Evolutionary conservation across 2,329 filamentous ascomycete species (phyloP).

Genomic region (Dothidotthia symphoricarpi): DNA sequence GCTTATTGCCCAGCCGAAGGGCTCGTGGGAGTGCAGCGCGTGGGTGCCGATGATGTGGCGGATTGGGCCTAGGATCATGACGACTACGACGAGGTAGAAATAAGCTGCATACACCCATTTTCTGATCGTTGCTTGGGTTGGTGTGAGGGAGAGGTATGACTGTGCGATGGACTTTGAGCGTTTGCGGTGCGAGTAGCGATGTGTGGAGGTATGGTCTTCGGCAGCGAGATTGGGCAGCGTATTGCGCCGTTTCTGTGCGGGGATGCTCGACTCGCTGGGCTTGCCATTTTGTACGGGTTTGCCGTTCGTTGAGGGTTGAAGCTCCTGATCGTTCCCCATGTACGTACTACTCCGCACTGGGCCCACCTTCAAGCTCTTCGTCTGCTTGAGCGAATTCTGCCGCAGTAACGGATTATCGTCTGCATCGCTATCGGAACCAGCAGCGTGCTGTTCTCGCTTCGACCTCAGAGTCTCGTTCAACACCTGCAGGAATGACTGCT

Average conservation of each 20-base stretch:
- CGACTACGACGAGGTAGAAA: slow-evolving; percentile 67
- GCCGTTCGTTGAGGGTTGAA: too few relatives aligned
- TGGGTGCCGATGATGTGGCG: slow-evolving; percentile 65
- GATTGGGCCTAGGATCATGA: slow-evolving; percentile 68
- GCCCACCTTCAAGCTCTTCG: slow-evolving; percentile 28
- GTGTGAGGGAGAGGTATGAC: slow-evolving; percentile 77
- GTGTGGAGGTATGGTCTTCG: slow-evolving; percentile 20
- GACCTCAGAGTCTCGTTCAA: slow-evolving; percentile 39
- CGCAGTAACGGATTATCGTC: slow-evolving; percentile 44
- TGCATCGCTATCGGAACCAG: slow-evolving; percentile 45
- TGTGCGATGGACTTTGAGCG: slow-evolving; percentile 45
- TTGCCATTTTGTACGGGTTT: neutral
- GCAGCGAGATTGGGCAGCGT: slow-evolving; percentile 33
- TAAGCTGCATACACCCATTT: slow-evolving; percentile 84
- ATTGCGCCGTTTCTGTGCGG: slow-evolving; percentile 31
- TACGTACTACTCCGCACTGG: slow-evolving; percentile 14
- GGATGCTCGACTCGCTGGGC: slow-evolving; percentile 1
- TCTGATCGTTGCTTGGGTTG: slow-evolving; percentile 69
- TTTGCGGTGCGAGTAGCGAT: slow-evolving; percentile 23
- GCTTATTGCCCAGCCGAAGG: slow-evolving; percentile 86
- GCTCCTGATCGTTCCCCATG: too few relatives aligned
- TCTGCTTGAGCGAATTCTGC: slow-evolving; percentile 22
- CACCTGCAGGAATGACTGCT: slow-evolving; percentile 45
- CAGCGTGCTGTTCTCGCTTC: slow-evolving; percentile 17
- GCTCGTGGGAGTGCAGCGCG: slow-evolving; percentile 72